A percentile compares a stretch with the other conserved stretches of the same genome.
phyloP scores from a whole-genome alignment of 129 eudicot genomes.

The Oenanthe sinensis region DNA sequence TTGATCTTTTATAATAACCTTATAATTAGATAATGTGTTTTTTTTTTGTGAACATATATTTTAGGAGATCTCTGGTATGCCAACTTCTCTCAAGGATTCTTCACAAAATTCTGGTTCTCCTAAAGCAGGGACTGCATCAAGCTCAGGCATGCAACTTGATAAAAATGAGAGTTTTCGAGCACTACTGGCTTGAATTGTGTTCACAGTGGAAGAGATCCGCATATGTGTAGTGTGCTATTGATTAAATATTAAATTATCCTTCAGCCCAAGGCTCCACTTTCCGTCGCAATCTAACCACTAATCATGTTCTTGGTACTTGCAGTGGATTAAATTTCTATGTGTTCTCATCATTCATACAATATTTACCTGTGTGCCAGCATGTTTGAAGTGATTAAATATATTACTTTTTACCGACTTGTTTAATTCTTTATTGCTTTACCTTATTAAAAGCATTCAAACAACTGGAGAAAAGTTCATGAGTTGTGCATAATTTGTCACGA shows the following conservation, averaged over 20 bases:
- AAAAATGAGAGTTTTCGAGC: constrained; percentile 73
- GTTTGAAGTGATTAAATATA: no score
- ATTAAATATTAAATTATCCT: neutral
- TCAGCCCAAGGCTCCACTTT: neutral
- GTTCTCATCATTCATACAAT: neutral
- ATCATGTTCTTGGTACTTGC: neutral
- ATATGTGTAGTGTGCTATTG: neutral
- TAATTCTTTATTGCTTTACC: no score
- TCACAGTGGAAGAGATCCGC: neutral
- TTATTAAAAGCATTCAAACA: no score
- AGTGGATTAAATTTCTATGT: neutral
- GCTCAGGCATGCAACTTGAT: constrained; percentile 81
- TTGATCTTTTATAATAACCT: neutral
- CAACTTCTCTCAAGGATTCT: constrained; percentile 63
- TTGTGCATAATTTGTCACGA: no score
- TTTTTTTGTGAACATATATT: neutral
- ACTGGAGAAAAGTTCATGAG: no score
- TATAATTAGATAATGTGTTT: neutral
- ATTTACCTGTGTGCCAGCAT: neutral
- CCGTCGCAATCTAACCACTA: neutral
- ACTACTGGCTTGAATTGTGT: constrained; percentile 17
- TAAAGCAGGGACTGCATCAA: constrained; percentile 69
- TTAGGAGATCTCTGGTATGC: constrained; percentile 94
- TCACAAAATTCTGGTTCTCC: constrained; percentile 50
- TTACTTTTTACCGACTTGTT: no score